Conservation (phyloP, 352 stramenopile genomes). For the Pythium angustatum region DNA sequence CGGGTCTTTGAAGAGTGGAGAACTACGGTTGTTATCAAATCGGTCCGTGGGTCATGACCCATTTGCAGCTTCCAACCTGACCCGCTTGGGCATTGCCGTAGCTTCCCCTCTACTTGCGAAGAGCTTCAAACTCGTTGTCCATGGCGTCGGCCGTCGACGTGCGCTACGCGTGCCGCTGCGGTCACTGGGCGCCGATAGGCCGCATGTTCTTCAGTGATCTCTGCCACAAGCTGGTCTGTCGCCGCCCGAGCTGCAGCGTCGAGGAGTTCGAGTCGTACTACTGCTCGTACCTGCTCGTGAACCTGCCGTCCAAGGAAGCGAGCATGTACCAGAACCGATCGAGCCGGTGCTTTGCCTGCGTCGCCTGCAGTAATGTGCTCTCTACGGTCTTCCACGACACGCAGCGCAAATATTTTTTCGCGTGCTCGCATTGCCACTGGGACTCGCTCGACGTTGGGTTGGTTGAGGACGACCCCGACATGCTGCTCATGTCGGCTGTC, state of each 20-base stretch:
- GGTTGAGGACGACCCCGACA: constrained; percentile 79
- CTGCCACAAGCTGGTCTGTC: constrained; percentile 75
- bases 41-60: neutral
- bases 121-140: neutral
- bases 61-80: constrained; percentile 6
- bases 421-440: constrained; percentile 85
- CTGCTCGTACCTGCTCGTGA: constrained; percentile 81
- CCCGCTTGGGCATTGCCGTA: neutral
- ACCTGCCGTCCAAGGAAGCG: constrained; percentile 87
- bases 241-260: constrained; percentile 62
- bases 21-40: neutral
- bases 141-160: constrained; percentile 36
- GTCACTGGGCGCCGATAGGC: constrained; percentile 53
- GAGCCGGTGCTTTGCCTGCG: constrained; percentile 81
- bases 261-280: constrained; percentile 91
- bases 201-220: constrained; percentile 79
- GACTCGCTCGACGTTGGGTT: constrained; percentile 72
- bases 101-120: neutral
- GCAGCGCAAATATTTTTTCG: constrained; percentile 70
- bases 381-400: constrained; percentile 70
- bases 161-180: constrained; percentile 77
- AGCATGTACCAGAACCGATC: constrained; percentile 88
- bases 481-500: constrained; percentile 78
- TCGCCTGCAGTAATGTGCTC: constrained; percentile 58
- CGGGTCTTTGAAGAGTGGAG: neutral